Evolutionary conservation across 75 land plant genomes (phyloP).

Genomic region (Pinus tabuliformis): DNA sequence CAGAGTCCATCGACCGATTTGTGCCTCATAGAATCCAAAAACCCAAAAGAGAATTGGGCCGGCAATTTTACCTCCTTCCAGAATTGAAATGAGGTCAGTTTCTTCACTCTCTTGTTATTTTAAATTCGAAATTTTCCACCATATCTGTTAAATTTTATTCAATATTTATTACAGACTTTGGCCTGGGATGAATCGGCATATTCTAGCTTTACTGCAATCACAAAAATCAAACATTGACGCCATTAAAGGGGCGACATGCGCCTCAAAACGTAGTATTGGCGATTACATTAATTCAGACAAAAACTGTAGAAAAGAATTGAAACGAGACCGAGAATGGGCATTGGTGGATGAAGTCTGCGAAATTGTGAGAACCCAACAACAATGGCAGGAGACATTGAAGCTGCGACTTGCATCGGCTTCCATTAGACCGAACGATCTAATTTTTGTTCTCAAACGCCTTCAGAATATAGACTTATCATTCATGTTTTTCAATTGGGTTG

Average conservation of each 20-base stretch:
- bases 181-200: conserved; percentile 1
- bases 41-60: too few species aligned
- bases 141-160: neutral
- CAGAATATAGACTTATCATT: neutral
- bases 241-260: neutral
- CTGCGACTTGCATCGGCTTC: neutral
- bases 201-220: neutral
- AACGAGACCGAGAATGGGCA: neutral
- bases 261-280: neutral
- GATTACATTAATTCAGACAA: too few species aligned
- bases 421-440: neutral
- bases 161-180: neutral
- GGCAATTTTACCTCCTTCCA: too few species aligned
- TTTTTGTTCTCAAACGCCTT: conserved; percentile 3
- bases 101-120: neutral
- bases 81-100: neutral
- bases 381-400: neutral
- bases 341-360: neutral
- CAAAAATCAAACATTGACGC: too few species aligned
- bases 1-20: too few species aligned
- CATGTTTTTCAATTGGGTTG: conserved; percentile 1
- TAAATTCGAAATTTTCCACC: neutral
- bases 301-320: neutral
- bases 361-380: conserved; percentile 3
- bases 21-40: too few species aligned